Base-by-base conservation (phyloP, 1,284 basidiomycete species). In the Papiliotrema terrestris region DNA sequence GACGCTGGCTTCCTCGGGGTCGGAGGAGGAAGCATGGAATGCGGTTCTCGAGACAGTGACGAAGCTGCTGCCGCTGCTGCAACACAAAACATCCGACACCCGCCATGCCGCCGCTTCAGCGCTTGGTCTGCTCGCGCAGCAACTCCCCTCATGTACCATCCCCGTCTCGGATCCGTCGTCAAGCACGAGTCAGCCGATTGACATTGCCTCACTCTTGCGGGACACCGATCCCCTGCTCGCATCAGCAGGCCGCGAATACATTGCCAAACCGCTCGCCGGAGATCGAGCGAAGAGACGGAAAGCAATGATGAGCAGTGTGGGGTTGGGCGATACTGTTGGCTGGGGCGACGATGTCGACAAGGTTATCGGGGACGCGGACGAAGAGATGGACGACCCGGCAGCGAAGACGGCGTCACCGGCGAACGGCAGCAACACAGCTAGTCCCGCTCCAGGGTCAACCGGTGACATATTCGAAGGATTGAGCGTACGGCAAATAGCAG, bases 401-500 rank as follows among this genome's bases (percentile, higher is more conserved):
- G 41, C 49, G 20, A 50, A 44, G 13, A 47, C 58, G 20, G 36
- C 46, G 14, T 49, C 52, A 11, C 15, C 19, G 22, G 38, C 39
- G 15, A 35, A 15, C 5, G 49, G 37, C 8, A 45, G 19, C 9
- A 9, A 29, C 20, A 47, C 58, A 17, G 56, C 63, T 13, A 57
- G 46, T 23, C 47, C 57, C 3, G 37, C 58, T 14, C 57, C 45
- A 37, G 46, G 62, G 23, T 61, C 71, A 1, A 58, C 68, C 29
- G 29, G 5, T 23, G 69, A 75, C 45, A 57, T 74, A 8, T 76
- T 77, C 45, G 71, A 73, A 26, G 76, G 76, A 11, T 55, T 78
- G 36, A 75, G 73, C 41, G 72, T 72, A 1, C 65, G 77, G 44
- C 76, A 78, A 54, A 66, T 76, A 22, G 71, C 73, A 25, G 74